Percentiles rank a stretch among this genome's conserved stretches.
Evolutionary conservation across 768 basidiomycete genomes (phyloP).

Genomic region (Boletus vinaceobasis): DNA sequence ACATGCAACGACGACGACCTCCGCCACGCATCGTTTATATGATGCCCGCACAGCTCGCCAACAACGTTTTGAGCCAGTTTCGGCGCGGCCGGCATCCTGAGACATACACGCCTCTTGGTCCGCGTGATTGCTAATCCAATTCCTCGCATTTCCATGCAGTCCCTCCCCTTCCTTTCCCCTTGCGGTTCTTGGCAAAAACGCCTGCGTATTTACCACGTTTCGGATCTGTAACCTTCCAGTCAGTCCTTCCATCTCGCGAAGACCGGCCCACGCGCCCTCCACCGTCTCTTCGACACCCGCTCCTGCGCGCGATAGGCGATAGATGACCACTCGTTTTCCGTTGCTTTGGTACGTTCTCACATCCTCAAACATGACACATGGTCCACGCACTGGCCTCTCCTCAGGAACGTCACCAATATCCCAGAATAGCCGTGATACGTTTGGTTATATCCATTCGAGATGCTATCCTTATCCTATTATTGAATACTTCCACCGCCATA

Average conservation of each 20-base stretch:
- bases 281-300: background rate
- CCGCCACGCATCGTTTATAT: conserved; percentile 9
- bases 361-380: conserved; percentile 16
- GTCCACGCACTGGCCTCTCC: conserved; percentile 8
- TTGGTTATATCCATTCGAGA: conserved; percentile 9
- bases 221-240: conserved; percentile 9
- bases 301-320: background rate
- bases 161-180: conserved; percentile 7
- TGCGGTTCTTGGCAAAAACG: conserved; percentile 10
- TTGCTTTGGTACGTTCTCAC: conserved; percentile 1
- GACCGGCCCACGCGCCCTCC: background rate
- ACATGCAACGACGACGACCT: background rate
- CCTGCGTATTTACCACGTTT: conserved; percentile 10
- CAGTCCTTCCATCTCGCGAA: background rate
- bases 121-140: conserved; percentile 7
- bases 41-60: conserved; percentile 13
- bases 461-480: conserved; percentile 12
- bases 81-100: conserved; percentile 22
- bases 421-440: conserved; percentile 18
- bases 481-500: background rate
- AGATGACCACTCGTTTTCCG: background rate
- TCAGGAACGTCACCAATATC: conserved; percentile 15
- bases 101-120: conserved; percentile 1
- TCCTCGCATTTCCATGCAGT: background rate
- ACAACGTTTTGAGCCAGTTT: conserved; percentile 19